A percentile compares a stretch with the other conserved stretches of the same genome.
Conservation (phyloP, 106 monocot genomes). For the Ottelia alismoides region DNA sequence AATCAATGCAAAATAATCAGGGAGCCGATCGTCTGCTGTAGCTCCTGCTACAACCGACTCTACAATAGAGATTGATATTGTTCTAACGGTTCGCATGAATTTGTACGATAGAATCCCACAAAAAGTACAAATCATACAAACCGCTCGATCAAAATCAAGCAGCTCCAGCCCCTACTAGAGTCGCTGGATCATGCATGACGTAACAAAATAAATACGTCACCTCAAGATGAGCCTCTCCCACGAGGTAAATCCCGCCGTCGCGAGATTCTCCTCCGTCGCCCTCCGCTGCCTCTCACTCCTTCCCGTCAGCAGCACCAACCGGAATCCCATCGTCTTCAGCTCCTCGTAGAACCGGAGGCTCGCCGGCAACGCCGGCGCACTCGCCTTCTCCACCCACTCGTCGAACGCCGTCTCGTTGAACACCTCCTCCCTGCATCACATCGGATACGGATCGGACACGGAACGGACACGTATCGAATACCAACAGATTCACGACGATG, state of each 20-base stretch:
- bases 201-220: constrained; percentile 10
- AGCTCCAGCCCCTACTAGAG: too few relatives aligned
- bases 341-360: constrained; percentile 13
- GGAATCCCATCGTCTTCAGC: constrained; percentile 11
- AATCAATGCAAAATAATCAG: too few relatives aligned
- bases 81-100: too few relatives aligned
- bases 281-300: constrained; percentile 13
- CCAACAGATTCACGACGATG: background rate
- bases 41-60: too few relatives aligned
- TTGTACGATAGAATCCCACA: too few relatives aligned
- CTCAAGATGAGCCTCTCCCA: constrained; percentile 27
- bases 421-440: constrained; percentile 3
- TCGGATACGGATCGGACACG: too few relatives aligned
- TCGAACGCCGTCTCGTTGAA: constrained; percentile 18
- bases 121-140: too few relatives aligned
- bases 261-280: constrained; percentile 16
- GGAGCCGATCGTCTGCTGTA: too few relatives aligned
- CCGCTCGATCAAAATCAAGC: too few relatives aligned
- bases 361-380: constrained; percentile 14
- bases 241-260: constrained; percentile 7
- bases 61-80: too few relatives aligned
- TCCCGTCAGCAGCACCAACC: constrained; percentile 16
- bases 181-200: too few relatives aligned
- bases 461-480: background rate
- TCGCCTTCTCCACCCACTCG: constrained; percentile 18